Percentiles rank a stretch among this genome's conserved stretches.
Evolutionary conservation across 2,329 filamentous ascomycete genomes (phyloP).

Genomic region (Orbilia quercus): DNA sequence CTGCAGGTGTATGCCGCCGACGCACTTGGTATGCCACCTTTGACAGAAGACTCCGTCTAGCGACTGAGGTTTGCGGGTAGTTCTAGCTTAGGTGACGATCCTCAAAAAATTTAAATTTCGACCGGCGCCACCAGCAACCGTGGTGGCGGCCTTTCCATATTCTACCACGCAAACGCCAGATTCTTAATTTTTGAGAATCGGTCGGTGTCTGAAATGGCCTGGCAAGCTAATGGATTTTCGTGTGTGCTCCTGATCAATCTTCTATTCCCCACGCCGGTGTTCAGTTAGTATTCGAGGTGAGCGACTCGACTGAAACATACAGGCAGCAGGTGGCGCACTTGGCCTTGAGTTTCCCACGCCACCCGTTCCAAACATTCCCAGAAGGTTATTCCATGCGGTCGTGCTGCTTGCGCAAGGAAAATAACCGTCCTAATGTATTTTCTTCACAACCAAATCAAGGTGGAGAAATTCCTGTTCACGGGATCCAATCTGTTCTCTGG

Average conservation of each 20-base stretch:
- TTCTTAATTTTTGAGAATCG: too few relatives aligned
- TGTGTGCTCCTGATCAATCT: not conserved
- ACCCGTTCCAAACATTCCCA: slow-evolving; percentile 29
- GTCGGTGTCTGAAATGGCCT: not conserved
- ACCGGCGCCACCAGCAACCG: too few relatives aligned
- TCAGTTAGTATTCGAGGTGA: not conserved
- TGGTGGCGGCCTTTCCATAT: too few relatives aligned
- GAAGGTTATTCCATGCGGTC: slow-evolving; percentile 22
- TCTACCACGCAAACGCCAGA: not conserved
- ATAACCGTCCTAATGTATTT: not conserved
- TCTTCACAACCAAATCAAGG: slow-evolving; percentile 21
- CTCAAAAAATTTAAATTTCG: not conserved
- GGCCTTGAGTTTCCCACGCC: slow-evolving; percentile 20
- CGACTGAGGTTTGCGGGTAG: slow-evolving; percentile 4
- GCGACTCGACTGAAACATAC: slow-evolving; percentile 43
- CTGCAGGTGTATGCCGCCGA: slow-evolving; percentile 8
- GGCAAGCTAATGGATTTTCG: not conserved
- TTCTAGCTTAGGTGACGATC: not conserved
- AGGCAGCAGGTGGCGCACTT: slow-evolving; percentile 50
- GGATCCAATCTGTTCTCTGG: slow-evolving; percentile 11
- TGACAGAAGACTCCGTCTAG: slow-evolving; percentile 16
- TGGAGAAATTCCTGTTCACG: slow-evolving; percentile 18
- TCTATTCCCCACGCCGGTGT: not conserved
- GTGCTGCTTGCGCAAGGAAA: slow-evolving; percentile 1
- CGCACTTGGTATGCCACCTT: slow-evolving; percentile 7